phyloP scores from a whole-genome alignment of 768 basidiomycete genomes.

The Dacryopinax primogenitus region DNA sequence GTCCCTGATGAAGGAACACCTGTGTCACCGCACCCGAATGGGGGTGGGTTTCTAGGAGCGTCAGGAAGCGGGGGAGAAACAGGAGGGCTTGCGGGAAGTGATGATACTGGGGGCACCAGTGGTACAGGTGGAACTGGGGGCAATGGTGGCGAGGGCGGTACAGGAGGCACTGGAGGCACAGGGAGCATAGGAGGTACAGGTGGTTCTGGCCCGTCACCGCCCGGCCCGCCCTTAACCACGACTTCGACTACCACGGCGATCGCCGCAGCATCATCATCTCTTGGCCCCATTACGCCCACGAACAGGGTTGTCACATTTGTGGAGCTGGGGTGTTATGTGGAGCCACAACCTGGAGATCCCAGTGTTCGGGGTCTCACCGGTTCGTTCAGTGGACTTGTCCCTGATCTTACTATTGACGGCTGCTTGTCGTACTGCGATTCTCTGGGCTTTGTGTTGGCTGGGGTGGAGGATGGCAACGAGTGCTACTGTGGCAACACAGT shows the following conservation, averaged over 20 bases:
- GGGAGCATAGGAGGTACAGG: not conserved
- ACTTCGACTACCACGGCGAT: not conserved
- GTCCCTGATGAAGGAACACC: not conserved
- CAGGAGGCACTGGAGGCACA: not conserved
- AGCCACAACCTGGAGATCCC: not conserved
- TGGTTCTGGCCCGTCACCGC: not conserved
- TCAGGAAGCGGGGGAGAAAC: not conserved
- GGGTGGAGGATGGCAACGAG: slow-evolving; percentile 21
- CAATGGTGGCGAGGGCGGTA: not conserved
- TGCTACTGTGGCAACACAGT: slow-evolving; percentile 21
- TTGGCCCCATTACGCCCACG: not conserved
- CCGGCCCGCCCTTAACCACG: not conserved
- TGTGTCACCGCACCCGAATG: not conserved
- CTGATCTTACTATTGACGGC: not conserved
- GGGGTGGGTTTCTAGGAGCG: not conserved
- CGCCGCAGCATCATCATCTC: not conserved
- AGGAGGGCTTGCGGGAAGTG: not conserved
- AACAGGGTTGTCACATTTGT: not conserved
- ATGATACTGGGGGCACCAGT: not conserved
- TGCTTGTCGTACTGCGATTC: slow-evolving; percentile 20
- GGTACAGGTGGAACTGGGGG: not conserved
- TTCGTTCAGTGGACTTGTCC: not conserved
- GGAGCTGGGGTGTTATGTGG: not conserved
- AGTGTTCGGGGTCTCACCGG: not conserved
- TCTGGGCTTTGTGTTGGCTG: slow-evolving; percentile 19